These are phyloP conservation scores for Xylariaceae sp. DNA, from an alignment of 2,329 filamentous ascomycete species.

Conservation along the genomic window DNA sequence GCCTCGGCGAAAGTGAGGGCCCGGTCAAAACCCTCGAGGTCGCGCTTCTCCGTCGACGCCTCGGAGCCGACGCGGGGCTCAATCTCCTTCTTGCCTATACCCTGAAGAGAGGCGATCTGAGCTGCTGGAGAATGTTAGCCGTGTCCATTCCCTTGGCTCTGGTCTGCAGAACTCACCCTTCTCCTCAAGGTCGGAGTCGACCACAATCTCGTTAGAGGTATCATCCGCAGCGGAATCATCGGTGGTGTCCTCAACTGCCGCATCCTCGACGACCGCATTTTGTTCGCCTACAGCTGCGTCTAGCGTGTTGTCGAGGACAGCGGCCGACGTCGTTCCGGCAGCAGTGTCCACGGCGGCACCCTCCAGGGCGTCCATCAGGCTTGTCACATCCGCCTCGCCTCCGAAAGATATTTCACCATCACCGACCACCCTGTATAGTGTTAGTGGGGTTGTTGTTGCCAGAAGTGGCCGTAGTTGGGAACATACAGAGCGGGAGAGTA, in stretches of 20 bases:
- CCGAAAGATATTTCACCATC: conserved; percentile 29
- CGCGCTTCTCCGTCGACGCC: conserved; percentile 26
- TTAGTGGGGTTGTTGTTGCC: too few species aligned
- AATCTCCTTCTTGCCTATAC: conserved; percentile 44
- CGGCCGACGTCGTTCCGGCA: conserved; percentile 15
- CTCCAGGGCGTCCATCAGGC: conserved; percentile 37
- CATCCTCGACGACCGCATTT: too few species aligned
- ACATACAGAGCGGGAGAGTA: conserved; percentile 36
- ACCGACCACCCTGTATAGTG: conserved; percentile 26
- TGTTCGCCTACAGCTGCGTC: too few species aligned
- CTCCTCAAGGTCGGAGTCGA: conserved; percentile 27
- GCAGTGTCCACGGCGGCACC: conserved; percentile 32
- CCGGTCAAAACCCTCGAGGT: conserved; percentile 32
- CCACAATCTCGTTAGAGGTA: too few species aligned
- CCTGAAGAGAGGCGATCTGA: conserved; percentile 36
- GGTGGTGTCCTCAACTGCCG: conserved; percentile 14
- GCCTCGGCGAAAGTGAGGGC: conserved; percentile 32
- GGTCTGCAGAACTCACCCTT: conserved; percentile 23
- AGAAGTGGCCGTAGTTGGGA: neutral
- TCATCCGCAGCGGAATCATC: conserved; percentile 4
- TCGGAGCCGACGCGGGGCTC: conserved; percentile 29
- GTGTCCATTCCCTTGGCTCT: conserved; percentile 8
- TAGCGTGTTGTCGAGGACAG: too few species aligned
- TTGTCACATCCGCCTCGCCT: conserved; percentile 36
- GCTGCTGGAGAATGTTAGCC: conserved; percentile 26